Evolutionary conservation across 2,329 filamentous ascomycete genomes (phyloP).

Genomic region (Aspergillus phoenicis): DNA sequence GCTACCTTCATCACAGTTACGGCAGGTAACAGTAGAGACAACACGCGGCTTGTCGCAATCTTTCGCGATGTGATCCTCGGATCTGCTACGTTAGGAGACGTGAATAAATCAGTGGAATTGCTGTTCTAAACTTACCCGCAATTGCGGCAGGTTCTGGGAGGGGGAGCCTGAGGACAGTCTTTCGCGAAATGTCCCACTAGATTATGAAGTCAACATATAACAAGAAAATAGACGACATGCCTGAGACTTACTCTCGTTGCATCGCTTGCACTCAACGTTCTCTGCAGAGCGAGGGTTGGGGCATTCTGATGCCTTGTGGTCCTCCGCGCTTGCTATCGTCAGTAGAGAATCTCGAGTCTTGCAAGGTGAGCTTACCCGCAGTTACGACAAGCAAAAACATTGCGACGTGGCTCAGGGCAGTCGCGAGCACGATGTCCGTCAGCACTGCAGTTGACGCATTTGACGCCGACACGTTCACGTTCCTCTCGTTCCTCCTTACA

Average conservation of each 20-base stretch:
- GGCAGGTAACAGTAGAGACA: constrained; percentile 44
- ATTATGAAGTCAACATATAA: not conserved
- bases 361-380: constrained; percentile 46
- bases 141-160: constrained; percentile 46
- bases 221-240: not conserved
- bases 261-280: constrained; percentile 49
- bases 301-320: constrained; percentile 54
- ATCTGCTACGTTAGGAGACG: constrained; percentile 29
- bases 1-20: constrained; percentile 49
- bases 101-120: not conserved
- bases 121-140: constrained; percentile 40
- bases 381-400: constrained; percentile 53
- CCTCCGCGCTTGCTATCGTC: constrained; percentile 37
- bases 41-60: constrained; percentile 49
- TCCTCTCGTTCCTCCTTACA: constrained; percentile 52
- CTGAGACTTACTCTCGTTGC: constrained; percentile 40
- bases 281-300: constrained; percentile 48
- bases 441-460: constrained; percentile 54
- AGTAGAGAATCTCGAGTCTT: constrained; percentile 14
- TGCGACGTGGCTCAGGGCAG: constrained; percentile 43
- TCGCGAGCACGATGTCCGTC: constrained; percentile 54
- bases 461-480: constrained; percentile 47
- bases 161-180: constrained; percentile 45
- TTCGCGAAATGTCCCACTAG: constrained; percentile 50
- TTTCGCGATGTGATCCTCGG: constrained; percentile 46